Conservation (phyloP, 106 monocot genomes). For the Posidonia australis region DNA sequence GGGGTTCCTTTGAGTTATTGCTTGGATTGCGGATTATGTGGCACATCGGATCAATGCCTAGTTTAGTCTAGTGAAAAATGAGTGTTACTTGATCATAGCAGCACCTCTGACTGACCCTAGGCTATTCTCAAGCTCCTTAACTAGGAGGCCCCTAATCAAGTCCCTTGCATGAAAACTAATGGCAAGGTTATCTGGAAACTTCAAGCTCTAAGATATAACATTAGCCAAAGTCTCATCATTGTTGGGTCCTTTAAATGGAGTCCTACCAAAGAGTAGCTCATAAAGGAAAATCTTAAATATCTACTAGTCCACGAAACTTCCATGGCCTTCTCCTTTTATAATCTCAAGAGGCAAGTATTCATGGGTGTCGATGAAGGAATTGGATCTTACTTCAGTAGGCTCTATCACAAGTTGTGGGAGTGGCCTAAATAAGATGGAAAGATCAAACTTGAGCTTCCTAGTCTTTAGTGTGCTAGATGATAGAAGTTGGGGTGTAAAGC, state of each 20-base stretch:
- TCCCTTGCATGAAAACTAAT: slow-evolving; percentile 50
- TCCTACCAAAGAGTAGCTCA: slow-evolving; percentile 53
- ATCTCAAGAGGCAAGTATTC: slow-evolving; percentile 85
- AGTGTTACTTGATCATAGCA: slow-evolving; percentile 69
- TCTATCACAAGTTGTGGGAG: slow-evolving; percentile 64
- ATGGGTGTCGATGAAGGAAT: slow-evolving; percentile 81
- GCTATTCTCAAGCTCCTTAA: slow-evolving; percentile 60
- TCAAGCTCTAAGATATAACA: slow-evolving; percentile 39
- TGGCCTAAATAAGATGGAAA: neutral
- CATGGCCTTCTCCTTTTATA: slow-evolving; percentile 73
- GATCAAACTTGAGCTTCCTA: slow-evolving; percentile 19
- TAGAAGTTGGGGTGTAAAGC: slow-evolving; percentile 40
- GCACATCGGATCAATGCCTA: slow-evolving; percentile 71
- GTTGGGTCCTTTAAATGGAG: slow-evolving; percentile 57
- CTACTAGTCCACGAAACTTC: slow-evolving; percentile 86
- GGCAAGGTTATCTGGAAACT: slow-evolving; percentile 38
- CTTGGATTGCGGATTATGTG: too few species aligned
- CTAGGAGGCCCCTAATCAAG: slow-evolving; percentile 49
- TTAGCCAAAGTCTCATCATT: slow-evolving; percentile 65
- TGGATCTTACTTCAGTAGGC: slow-evolving; percentile 59
- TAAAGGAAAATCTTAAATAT: slow-evolving; percentile 69
- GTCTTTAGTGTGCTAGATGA: slow-evolving; percentile 13
- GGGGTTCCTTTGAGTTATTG: too few species aligned
- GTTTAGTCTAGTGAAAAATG: slow-evolving; percentile 65
- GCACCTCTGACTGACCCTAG: slow-evolving; percentile 64